phyloP scores from a whole-genome alignment of 768 basidiomycete genomes.

The Porpolomopsis calyptriformis region DNA sequence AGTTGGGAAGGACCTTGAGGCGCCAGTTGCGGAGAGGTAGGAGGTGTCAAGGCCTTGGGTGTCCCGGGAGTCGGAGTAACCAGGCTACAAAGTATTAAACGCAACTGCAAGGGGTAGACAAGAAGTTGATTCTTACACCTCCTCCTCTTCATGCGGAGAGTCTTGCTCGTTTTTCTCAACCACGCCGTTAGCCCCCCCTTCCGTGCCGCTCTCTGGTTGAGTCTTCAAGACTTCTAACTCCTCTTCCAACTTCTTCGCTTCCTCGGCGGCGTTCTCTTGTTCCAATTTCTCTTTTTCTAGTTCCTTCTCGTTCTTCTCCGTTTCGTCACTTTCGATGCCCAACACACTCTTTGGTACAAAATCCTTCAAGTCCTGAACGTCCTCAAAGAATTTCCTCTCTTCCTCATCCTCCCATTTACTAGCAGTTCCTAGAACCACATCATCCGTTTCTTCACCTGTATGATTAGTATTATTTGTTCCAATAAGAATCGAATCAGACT shows the following conservation, averaged over 20 bases:
- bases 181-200: constrained; percentile 9
- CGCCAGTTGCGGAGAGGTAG: constrained; percentile 58
- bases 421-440: not conserved
- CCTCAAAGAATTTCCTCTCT: constrained; percentile 36
- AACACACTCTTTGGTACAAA: constrained; percentile 84
- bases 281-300: constrained; percentile 21
- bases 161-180: constrained; percentile 10
- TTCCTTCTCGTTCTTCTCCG: constrained; percentile 19
- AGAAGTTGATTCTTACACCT: constrained; percentile 30
- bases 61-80: constrained; percentile 61
- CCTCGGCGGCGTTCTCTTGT: constrained; percentile 51
- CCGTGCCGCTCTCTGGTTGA: constrained; percentile 24
- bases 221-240: constrained; percentile 52
- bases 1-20: constrained; percentile 90
- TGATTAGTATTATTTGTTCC: constrained; percentile 41
- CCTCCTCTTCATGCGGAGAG: constrained; percentile 20
- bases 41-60: constrained; percentile 50
- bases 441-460: constrained; percentile 22
- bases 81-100: constrained; percentile 21
- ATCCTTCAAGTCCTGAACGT: constrained; percentile 6
- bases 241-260: constrained; percentile 66
- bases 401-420: constrained; percentile 7
- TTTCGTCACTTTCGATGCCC: constrained; percentile 27
- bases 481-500: constrained; percentile 73
- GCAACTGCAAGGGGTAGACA: not conserved